Conservation (phyloP, 129 eudicot genomes). For the Artemisia tridentata region DNA sequence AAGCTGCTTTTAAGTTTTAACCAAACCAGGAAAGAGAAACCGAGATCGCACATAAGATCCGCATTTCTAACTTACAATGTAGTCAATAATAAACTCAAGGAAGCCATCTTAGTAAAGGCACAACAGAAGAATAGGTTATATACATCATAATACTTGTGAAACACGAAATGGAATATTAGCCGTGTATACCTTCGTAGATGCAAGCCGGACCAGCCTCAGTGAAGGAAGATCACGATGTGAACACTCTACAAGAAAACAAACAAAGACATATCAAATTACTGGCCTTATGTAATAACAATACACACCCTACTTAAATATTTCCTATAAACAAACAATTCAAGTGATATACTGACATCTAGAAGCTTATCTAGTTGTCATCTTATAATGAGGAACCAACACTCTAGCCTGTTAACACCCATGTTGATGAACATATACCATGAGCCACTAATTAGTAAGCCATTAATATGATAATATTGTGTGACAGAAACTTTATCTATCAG, state of each 20-base stretch:
- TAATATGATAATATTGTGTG: neutral
- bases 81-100: no score
- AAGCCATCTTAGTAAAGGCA: neutral
- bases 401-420: neutral
- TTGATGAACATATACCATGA: neutral
- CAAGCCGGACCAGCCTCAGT: conserved; percentile 70
- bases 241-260: conserved; percentile 55
- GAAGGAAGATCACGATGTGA: conserved; percentile 98
- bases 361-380: neutral
- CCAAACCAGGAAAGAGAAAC: no score
- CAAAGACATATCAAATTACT: conserved; percentile 3
- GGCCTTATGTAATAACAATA: neutral
- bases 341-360: neutral
- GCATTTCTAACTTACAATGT: no score
- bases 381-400: neutral
- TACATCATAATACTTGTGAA: neutral
- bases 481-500: neutral
- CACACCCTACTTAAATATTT: neutral
- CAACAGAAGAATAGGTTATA: neutral
- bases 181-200: conserved; percentile 59
- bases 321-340: neutral
- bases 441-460: neutral
- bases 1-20: no score
- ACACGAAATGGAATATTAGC: neutral
- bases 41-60: no score